Conservation (phyloP, 2,329 filamentous ascomycete genomes). For the Colletotrichum limetticola region DNA sequence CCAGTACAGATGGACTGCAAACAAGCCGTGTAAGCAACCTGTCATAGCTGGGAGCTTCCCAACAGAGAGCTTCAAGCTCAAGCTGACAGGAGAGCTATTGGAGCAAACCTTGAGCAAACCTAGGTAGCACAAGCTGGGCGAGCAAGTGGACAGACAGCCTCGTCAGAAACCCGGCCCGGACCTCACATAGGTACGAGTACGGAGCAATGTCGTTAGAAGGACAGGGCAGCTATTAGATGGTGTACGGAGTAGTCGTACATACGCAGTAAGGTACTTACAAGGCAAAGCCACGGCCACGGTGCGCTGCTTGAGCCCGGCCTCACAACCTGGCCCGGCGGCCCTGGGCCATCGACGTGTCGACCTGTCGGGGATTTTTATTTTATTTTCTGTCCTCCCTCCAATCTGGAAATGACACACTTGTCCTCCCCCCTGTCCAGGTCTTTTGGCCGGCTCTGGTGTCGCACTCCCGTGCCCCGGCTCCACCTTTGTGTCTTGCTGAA, state of each 20-base stretch:
- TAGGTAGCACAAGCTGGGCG: background rate
- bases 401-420: background rate
- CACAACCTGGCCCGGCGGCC: background rate
- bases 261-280: background rate
- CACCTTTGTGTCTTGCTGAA: background rate
- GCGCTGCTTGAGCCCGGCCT: constrained; percentile 16
- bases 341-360: background rate
- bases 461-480: background rate
- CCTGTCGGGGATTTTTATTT: constrained; percentile 30
- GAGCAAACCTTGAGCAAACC: too few relatives aligned
- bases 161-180: background rate
- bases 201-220: background rate
- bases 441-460: background rate
- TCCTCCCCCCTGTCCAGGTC: background rate
- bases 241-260: background rate
- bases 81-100: background rate
- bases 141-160: background rate
- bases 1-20: too few relatives aligned
- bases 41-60: background rate
- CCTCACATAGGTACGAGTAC: too few relatives aligned
- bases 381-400: constrained; percentile 14
- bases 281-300: background rate
- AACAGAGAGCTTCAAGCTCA: background rate
- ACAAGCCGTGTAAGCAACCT: too few relatives aligned
- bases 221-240: background rate